Percentiles rank a stretch among this genome's conserved stretches.
These are phyloP conservation scores for Hanseniaspora gamundiae DNA, from an alignment of 1,139 yeast species.

Conservation along the genomic window DNA sequence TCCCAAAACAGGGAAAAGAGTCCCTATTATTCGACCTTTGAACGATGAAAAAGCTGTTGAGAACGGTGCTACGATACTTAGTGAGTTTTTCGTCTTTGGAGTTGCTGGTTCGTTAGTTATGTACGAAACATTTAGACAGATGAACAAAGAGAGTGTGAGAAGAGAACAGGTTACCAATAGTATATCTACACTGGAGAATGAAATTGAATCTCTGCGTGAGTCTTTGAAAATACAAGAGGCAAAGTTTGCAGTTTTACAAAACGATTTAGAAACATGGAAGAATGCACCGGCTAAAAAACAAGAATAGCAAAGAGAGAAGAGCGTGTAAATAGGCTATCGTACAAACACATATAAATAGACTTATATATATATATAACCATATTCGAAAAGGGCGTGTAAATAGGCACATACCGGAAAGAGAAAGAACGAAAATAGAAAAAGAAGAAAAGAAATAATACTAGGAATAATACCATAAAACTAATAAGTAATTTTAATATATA, in stretches of 20 bases:
- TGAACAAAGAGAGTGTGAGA: constrained; percentile 50
- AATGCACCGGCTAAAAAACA: background rate
- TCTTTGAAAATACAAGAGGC: constrained; percentile 24
- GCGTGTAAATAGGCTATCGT: too few species aligned
- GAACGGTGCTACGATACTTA: constrained; percentile 66
- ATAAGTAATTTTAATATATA: too few species aligned
- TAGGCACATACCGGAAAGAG: too few species aligned
- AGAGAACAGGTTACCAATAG: constrained; percentile 59
- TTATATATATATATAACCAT: too few species aligned
- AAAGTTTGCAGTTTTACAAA: constrained; percentile 2
- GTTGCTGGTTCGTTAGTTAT: constrained; percentile 76
- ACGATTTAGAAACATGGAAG: background rate
- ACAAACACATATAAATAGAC: too few species aligned
- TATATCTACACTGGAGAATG: constrained; percentile 54
- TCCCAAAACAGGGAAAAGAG: constrained; percentile 22
- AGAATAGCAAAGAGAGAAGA: background rate
- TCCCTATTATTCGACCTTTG: constrained; percentile 47
- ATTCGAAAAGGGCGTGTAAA: too few species aligned
- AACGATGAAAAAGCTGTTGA: constrained; percentile 80
- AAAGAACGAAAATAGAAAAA: too few species aligned
- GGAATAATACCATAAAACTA: background rate
- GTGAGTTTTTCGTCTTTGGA: constrained; percentile 70
- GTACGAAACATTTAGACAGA: constrained; percentile 58
- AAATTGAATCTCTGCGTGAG: constrained; percentile 48
- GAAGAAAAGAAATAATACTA: too few species aligned